Percentiles rank a stretch among this genome's conserved stretches.
Evolutionary conservation across 208 protist species (phyloP).

Genomic region (Trypanosoma platydactyli): DNA sequence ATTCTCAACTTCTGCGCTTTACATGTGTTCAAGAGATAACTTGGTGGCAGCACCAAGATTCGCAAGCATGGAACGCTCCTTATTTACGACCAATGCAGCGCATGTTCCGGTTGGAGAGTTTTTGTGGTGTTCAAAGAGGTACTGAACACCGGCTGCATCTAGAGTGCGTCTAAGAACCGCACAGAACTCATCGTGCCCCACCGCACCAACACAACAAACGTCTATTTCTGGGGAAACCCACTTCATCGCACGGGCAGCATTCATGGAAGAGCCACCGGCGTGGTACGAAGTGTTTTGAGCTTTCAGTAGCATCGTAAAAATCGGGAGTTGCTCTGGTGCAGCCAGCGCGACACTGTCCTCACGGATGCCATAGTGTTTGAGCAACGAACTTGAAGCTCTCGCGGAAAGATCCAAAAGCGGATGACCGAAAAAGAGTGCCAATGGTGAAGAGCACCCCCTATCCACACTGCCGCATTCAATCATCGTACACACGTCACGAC

Average conservation of each 20-base stretch:
- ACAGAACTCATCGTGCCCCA: slow-evolving; percentile 93
- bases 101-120: slow-evolving; percentile 94
- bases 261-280: slow-evolving; percentile 97
- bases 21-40: slow-evolving; percentile 80
- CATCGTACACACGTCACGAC: neutral
- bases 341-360: slow-evolving; percentile 91
- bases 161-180: slow-evolving; percentile 60
- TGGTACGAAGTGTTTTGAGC: slow-evolving; percentile 86
- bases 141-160: slow-evolving; percentile 65
- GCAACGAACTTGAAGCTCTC: slow-evolving; percentile 72
- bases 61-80: slow-evolving; percentile 92
- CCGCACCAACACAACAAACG: slow-evolving; percentile 84
- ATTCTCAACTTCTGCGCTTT: slow-evolving; percentile 42
- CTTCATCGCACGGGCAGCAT: slow-evolving; percentile 90
- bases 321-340: slow-evolving; percentile 86
- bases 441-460: slow-evolving; percentile 11
- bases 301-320: slow-evolving; percentile 83
- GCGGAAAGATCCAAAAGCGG: slow-evolving; percentile 97
- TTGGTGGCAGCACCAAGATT: slow-evolving; percentile 93
- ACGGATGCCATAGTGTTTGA: slow-evolving; percentile 82
- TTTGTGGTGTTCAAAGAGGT: slow-evolving; percentile 70
- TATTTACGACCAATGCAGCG: slow-evolving; percentile 92
- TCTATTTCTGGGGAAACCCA: slow-evolving; percentile 58
- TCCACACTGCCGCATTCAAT: neutral
- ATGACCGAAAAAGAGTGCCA: slow-evolving; percentile 79